Conservation (phyloP, 192 early-diverging fungal species). For the Coemansia aciculifera region DNA sequence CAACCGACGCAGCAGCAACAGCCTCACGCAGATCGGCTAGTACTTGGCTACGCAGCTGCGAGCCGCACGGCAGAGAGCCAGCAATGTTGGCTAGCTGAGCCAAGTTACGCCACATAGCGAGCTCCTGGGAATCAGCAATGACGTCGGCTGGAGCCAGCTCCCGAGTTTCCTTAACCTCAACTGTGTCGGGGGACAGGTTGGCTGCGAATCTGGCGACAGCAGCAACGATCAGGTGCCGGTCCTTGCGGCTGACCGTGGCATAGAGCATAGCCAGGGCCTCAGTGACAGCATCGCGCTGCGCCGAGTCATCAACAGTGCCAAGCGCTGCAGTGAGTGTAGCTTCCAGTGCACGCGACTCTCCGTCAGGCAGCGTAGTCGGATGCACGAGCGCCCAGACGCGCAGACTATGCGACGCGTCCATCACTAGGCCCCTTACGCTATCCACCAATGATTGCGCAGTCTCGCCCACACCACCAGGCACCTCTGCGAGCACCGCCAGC, state of each 20-base stretch:
- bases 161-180: background rate
- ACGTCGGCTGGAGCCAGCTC: slow-evolving; percentile 23
- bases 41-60: background rate
- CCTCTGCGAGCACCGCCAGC: slow-evolving; percentile 1
- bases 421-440: slow-evolving; percentile 14
- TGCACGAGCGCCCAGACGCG: slow-evolving; percentile 33
- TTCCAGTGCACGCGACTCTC: slow-evolving; percentile 28
- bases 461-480: background rate
- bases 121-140: slow-evolving; percentile 19
- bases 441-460: background rate
- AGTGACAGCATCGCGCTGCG: slow-evolving; percentile 15
- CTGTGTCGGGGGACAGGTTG: background rate
- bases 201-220: slow-evolving; percentile 25
- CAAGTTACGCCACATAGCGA: slow-evolving; percentile 24
- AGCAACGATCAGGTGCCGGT: slow-evolving; percentile 31
- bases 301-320: background rate
- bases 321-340: background rate
- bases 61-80: slow-evolving; percentile 6
- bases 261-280: slow-evolving; percentile 54
- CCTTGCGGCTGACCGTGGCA: slow-evolving; percentile 31
- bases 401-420: slow-evolving; percentile 40
- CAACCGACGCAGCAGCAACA: background rate
- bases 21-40: background rate
- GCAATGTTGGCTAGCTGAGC: slow-evolving; percentile 3
- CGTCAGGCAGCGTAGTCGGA: slow-evolving; percentile 31